These are phyloP conservation scores for Onygenales sp. DNA, from an alignment of 2,329 filamentous ascomycete genomes.

Conservation along the genomic window DNA sequence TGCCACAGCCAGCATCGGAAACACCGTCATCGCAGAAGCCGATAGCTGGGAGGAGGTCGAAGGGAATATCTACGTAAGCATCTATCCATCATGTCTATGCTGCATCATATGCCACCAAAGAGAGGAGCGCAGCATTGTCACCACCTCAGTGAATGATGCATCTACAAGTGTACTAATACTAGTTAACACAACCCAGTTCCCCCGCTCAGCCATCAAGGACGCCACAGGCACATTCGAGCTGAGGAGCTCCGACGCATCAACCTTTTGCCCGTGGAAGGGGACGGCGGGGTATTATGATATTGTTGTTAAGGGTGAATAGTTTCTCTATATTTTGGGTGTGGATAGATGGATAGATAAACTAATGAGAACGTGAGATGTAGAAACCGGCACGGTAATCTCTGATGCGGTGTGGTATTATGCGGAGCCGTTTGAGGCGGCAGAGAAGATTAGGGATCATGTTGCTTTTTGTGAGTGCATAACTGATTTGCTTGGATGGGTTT, in stretches of 20 bases:
- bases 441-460: slow-evolving; percentile 45
- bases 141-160: too few relatives aligned
- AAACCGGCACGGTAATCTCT: slow-evolving; percentile 26
- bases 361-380: not conserved
- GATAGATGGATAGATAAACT: not conserved
- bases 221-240: slow-evolving; percentile 28
- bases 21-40: slow-evolving; percentile 41
- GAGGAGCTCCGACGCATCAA: slow-evolving; percentile 36
- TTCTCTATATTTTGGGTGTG: not conserved
- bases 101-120: not conserved
- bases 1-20: slow-evolving; percentile 41
- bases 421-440: slow-evolving; percentile 38
- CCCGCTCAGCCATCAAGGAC: slow-evolving; percentile 36
- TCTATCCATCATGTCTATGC: not conserved
- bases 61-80: slow-evolving; percentile 45
- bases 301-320: slow-evolving; percentile 38
- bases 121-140: not conserved
- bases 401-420: slow-evolving; percentile 54
- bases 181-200: slow-evolving; percentile 24
- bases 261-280: slow-evolving; percentile 50
- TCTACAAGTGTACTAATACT: too few relatives aligned
- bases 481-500: too few relatives aligned
- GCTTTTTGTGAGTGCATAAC: slow-evolving; percentile 46
- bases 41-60: slow-evolving; percentile 47
- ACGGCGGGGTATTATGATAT: slow-evolving; percentile 49